These are phyloP conservation scores for Cystobasidium sp. DNA, from an alignment of 1,284 basidiomycete genomes.

Conservation along the genomic window DNA sequence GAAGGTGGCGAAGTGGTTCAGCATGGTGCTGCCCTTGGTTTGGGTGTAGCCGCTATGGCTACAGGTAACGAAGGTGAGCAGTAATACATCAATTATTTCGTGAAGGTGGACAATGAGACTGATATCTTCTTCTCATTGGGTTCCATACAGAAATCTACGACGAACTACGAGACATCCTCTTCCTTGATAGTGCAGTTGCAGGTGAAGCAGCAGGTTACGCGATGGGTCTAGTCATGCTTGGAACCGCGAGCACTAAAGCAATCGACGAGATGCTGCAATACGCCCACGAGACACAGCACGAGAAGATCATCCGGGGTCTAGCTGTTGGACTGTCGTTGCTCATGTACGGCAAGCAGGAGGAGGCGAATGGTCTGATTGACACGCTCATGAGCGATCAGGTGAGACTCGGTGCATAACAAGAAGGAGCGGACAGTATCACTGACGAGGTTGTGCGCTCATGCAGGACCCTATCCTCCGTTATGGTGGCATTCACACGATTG, in stretches of 20 bases:
- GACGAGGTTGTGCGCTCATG: neutral
- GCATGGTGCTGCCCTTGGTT: constrained; percentile 90
- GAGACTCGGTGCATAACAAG: constrained; percentile 45
- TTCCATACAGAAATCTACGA: constrained; percentile 74
- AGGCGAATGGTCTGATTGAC: constrained; percentile 78
- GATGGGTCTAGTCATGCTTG: constrained; percentile 96
- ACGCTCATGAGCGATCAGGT: constrained; percentile 83
- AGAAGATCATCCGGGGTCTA: constrained; percentile 95
- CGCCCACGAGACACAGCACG: constrained; percentile 92
- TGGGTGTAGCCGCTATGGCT: constrained; percentile 90
- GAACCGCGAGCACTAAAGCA: constrained; percentile 75
- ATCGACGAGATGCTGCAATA: constrained; percentile 93
- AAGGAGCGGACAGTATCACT: neutral
- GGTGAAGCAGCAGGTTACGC: constrained; percentile 92
- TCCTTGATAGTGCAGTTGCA: constrained; percentile 88
- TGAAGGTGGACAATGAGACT: neutral
- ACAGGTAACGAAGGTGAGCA: constrained; percentile 70
- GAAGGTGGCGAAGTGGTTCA: constrained; percentile 78
- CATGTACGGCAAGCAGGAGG: constrained; percentile 86
- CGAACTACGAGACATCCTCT: constrained; percentile 82
- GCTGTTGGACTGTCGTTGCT: constrained; percentile 88
- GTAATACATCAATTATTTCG: neutral
- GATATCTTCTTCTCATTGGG: neutral
- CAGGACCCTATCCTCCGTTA: constrained; percentile 94
- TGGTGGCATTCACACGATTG: constrained; percentile 92